Evolutionary conservation across 2,329 filamentous ascomycete species (phyloP).

Genomic region (Penicillium polonicum): DNA sequence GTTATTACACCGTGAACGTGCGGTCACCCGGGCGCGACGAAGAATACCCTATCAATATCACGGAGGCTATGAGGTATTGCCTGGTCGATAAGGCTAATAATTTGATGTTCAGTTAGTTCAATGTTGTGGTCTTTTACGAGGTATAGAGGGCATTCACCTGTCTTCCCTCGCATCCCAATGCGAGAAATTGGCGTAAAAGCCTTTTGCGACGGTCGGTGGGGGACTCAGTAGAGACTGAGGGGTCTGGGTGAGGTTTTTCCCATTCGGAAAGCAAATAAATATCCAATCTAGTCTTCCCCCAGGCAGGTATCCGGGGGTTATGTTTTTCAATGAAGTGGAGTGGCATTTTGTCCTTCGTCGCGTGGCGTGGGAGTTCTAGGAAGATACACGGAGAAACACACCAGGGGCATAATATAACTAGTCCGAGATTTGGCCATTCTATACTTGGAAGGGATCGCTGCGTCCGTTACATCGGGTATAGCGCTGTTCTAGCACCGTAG

Average conservation of each 20-base stretch:
- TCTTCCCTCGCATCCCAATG: background rate
- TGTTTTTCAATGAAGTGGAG: background rate
- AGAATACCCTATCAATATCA: no score
- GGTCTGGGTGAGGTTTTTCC: background rate
- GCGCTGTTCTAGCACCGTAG: no score
- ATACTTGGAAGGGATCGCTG: background rate
- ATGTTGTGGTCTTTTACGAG: background rate
- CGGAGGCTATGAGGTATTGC: no score
- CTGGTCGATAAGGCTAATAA: constrained; percentile 2
- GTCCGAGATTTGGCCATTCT: background rate
- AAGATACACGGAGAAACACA: background rate
- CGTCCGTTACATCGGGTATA: no score
- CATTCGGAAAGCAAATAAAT: background rate
- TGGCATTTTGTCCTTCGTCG: background rate
- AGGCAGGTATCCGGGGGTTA: background rate
- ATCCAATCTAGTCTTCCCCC: background rate
- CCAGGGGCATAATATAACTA: background rate
- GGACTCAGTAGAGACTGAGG: background rate
- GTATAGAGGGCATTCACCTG: background rate
- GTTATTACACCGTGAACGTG: no score
- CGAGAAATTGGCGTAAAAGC: background rate
- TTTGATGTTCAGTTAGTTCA: background rate
- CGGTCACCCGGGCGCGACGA: no score
- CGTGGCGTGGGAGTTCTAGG: background rate
- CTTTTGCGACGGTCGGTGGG: background rate